phyloP scores from a whole-genome alignment of 202 grass and related monocot genomes.

The Panicum hallii region DNA sequence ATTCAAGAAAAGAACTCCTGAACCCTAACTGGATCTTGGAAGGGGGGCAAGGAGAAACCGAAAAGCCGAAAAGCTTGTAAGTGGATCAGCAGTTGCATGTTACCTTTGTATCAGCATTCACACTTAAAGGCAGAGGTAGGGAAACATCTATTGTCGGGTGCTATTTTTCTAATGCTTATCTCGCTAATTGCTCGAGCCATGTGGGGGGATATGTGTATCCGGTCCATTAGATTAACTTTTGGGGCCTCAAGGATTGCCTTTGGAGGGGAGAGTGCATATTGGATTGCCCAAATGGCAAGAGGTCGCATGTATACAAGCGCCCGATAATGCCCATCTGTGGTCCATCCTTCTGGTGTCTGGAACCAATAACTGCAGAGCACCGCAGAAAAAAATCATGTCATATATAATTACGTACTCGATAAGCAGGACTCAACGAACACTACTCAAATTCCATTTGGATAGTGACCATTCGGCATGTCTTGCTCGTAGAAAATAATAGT shows the following conservation, averaged over 20 bases:
- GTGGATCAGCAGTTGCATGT: conserved; percentile 33
- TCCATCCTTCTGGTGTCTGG: conserved; percentile 98
- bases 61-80: conserved; percentile 36
- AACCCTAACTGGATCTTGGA: conserved; percentile 34
- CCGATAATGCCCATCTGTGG: conserved; percentile 89
- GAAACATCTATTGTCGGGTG: conserved; percentile 67
- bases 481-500: neutral
- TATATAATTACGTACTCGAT: conserved; percentile 6
- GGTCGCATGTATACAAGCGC: conserved; percentile 93
- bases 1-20: conserved; percentile 32
- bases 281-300: conserved; percentile 97
- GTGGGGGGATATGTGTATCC: conserved; percentile 64
- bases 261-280: conserved; percentile 83
- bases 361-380: conserved; percentile 83
- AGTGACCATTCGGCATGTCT: neutral
- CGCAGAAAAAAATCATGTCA: conserved; percentile 24
- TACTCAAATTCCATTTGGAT: neutral
- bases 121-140: conserved; percentile 61
- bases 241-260: conserved; percentile 75
- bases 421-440: neutral
- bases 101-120: conserved; percentile 59
- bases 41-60: conserved; percentile 31
- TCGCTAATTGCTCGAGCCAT: conserved; percentile 48
- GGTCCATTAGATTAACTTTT: conserved; percentile 86
- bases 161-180: conserved; percentile 61